These are phyloP conservation scores for Curvularia sp. DNA, from an alignment of 2,329 filamentous ascomycete species.

Conservation along the genomic window DNA sequence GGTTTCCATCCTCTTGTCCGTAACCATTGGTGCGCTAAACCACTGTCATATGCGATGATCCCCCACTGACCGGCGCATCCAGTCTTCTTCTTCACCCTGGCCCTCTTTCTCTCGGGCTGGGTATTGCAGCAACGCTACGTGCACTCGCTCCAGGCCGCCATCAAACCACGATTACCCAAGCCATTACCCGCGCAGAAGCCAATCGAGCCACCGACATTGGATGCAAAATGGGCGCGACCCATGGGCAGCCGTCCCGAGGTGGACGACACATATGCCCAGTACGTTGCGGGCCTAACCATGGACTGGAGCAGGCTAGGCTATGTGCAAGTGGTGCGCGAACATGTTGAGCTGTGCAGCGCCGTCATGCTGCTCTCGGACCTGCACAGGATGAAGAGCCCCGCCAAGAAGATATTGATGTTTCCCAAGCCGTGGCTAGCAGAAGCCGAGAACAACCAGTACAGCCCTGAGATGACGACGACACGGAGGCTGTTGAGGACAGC, in stretches of 20 bases:
- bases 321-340: conserved; percentile 55
- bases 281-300: conserved; percentile 45
- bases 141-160: conserved; percentile 74
- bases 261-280: conserved; percentile 43
- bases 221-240: conserved; percentile 48
- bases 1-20: conserved; percentile 72
- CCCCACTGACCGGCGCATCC: conserved; percentile 1
- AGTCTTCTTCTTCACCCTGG: conserved; percentile 77
- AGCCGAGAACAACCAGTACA: conserved; percentile 46
- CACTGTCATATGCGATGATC: background rate
- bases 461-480: conserved; percentile 55
- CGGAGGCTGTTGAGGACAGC: conserved; percentile 55
- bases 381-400: conserved; percentile 55
- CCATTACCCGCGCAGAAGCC: conserved; percentile 46
- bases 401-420: conserved; percentile 55
- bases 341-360: conserved; percentile 57
- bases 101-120: conserved; percentile 88
- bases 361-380: conserved; percentile 59
- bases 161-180: conserved; percentile 62
- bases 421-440: conserved; percentile 49
- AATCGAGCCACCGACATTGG: conserved; percentile 44
- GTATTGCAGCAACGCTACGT: conserved; percentile 86
- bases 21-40: conserved; percentile 64
- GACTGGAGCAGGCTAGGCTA: conserved; percentile 58
- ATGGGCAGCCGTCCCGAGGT: conserved; percentile 36